Conservation (phyloP, 176 grass and related monocot species). For the Bothriochloa decipiens region DNA sequence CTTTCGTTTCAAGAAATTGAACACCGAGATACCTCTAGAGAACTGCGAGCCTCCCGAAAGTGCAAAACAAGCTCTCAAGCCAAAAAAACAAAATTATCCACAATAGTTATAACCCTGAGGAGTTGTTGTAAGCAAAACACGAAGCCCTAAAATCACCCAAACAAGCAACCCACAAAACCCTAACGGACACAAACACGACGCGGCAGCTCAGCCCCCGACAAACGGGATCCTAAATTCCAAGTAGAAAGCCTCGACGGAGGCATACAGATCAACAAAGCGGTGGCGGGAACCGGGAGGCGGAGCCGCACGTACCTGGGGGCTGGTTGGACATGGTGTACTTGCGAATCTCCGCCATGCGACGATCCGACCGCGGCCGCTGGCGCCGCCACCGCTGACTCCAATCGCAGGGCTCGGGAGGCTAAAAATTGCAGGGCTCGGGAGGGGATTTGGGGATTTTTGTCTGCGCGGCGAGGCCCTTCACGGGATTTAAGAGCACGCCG, state of each 20-base stretch:
- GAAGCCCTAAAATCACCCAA: constrained; percentile 18
- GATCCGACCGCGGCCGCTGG: constrained; percentile 36
- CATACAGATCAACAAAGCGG: constrained; percentile 28
- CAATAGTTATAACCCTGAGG: not conserved
- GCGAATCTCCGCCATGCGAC: constrained; percentile 58
- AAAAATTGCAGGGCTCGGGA: not conserved
- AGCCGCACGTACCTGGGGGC: constrained; percentile 45
- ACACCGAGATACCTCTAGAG: not conserved
- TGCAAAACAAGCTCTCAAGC: not conserved
- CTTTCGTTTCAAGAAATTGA: constrained; percentile 10
- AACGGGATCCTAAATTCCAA: not conserved
- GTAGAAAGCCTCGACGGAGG: not conserved
- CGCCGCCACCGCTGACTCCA: not conserved
- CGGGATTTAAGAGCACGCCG: constrained; percentile 37
- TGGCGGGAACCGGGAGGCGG: not conserved
- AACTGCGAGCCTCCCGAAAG: constrained; percentile 2
- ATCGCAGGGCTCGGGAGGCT: constrained; percentile 17
- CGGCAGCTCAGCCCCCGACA: not conserved
- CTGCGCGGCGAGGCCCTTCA: constrained; percentile 35
- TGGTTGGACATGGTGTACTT: constrained; percentile 48
- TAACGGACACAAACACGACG: not conserved
- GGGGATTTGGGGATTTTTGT: constrained; percentile 51
- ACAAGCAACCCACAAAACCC: not conserved
- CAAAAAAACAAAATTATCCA: not conserved
- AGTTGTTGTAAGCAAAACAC: not conserved